Percentiles rank a stretch among this genome's conserved stretches.
Conservation (phyloP, 2,329 filamentous ascomycete species). For the Cordyceps fumosorosea region DNA sequence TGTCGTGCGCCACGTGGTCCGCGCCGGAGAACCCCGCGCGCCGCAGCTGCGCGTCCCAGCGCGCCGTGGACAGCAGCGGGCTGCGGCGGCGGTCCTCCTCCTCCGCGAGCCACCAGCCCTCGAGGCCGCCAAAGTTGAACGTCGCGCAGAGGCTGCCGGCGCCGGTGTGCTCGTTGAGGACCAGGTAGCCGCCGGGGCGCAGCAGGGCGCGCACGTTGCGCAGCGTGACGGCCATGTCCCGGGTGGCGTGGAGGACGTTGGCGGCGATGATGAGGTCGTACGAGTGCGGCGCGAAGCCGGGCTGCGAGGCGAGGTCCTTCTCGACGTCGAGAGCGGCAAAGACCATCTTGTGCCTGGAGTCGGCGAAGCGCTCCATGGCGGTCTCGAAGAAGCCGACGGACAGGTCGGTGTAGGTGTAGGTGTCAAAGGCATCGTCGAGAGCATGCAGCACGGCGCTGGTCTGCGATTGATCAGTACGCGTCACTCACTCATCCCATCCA, state of each 20-base stretch:
- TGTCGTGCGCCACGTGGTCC: background rate
- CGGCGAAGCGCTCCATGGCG: background rate
- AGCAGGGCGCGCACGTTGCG: background rate
- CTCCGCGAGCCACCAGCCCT: conserved; percentile 25
- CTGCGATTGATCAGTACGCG: background rate
- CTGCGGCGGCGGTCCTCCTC: conserved; percentile 17
- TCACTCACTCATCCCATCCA: no score
- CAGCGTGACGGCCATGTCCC: background rate
- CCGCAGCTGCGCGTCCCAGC: background rate
- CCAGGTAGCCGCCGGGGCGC: conserved; percentile 36
- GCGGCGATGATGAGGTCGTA: conserved; percentile 35
- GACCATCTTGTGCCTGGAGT: background rate
- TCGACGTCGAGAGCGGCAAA: background rate
- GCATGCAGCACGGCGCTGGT: background rate
- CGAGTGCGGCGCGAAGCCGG: conserved; percentile 21
- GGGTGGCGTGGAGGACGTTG: conserved; percentile 33
- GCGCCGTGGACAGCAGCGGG: background rate
- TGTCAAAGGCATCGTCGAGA: background rate
- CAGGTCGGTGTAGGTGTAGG: background rate
- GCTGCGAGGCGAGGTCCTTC: conserved; percentile 22
- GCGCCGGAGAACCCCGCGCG: background rate
- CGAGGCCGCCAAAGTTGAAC: conserved; percentile 21
- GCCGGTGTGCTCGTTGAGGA: conserved; percentile 34
- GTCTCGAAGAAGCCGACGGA: background rate
- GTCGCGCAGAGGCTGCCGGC: conserved; percentile 13